phyloP scores from a whole-genome alignment of 2,329 filamentous ascomycete genomes.

The Mycosphaerella sp. region DNA sequence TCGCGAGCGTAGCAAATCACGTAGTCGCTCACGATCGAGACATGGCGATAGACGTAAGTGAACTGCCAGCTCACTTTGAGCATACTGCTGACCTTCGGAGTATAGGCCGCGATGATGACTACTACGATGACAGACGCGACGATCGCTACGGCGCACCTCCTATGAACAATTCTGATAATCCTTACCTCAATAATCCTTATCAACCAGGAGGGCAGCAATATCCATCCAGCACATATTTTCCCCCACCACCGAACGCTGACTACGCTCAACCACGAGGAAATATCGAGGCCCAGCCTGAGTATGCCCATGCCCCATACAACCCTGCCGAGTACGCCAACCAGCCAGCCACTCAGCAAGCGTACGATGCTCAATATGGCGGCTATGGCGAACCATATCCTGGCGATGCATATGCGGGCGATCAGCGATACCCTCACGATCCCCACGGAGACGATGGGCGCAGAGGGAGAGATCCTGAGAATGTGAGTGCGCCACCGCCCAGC shows the following conservation, averaged over 20 bases:
- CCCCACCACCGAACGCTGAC: slow-evolving; percentile 39
- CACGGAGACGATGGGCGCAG: slow-evolving; percentile 22
- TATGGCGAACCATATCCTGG: slow-evolving; percentile 30
- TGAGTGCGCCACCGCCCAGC: slow-evolving; percentile 38
- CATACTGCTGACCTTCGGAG: neutral
- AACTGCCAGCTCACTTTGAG: neutral
- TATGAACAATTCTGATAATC: slow-evolving; percentile 30
- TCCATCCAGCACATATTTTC: slow-evolving; percentile 45
- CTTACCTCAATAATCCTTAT: slow-evolving; percentile 29
- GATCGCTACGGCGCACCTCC: slow-evolving; percentile 34
- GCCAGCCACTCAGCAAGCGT: slow-evolving; percentile 23
- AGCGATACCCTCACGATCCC: slow-evolving; percentile 26
- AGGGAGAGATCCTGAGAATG: slow-evolving; percentile 39
- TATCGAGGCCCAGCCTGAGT: slow-evolving; percentile 29
- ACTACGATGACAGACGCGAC: slow-evolving; percentile 22
- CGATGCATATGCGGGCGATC: slow-evolving; percentile 32
- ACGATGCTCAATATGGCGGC: slow-evolving; percentile 29
- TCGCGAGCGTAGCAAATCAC: slow-evolving; percentile 48
- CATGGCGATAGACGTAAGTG: slow-evolving; percentile 16
- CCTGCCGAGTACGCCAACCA: slow-evolving; percentile 42
- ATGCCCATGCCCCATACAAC: slow-evolving; percentile 35
- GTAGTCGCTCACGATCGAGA: slow-evolving; percentile 6
- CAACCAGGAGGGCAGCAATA: slow-evolving; percentile 32
- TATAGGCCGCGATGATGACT: slow-evolving; percentile 16
- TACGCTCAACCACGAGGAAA: slow-evolving; percentile 27